phyloP scores from a whole-genome alignment of 805 yeast genomes.

The Ogataea parapolymorpha region DNA sequence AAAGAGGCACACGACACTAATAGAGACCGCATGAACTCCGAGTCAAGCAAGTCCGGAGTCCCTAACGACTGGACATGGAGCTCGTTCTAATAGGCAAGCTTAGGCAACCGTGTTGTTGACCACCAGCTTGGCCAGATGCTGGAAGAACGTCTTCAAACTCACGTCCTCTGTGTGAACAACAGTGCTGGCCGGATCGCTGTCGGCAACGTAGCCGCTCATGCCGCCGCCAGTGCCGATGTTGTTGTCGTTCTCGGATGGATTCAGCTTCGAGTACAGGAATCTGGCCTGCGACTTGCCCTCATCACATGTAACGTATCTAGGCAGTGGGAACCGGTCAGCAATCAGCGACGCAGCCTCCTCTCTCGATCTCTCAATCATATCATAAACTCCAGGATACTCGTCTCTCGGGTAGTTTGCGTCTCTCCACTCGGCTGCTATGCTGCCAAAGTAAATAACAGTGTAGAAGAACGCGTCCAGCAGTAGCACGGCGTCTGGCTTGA shows the following conservation, averaged over 20 bases:
- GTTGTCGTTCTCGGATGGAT: slow-evolving; percentile 77
- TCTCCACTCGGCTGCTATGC: slow-evolving; percentile 94
- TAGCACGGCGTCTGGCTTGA: slow-evolving; percentile 82
- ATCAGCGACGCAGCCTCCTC: slow-evolving; percentile 89
- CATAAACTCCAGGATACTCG: slow-evolving; percentile 85
- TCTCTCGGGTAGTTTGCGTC: slow-evolving; percentile 91
- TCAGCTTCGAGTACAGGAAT: slow-evolving; percentile 89
- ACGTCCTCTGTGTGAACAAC: slow-evolving; percentile 97
- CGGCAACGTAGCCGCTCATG: slow-evolving; percentile 44
- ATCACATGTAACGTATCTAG: slow-evolving; percentile 94
- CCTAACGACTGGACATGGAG: slow-evolving; percentile 54
- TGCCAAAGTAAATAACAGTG: slow-evolving; percentile 92
- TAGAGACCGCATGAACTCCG: slow-evolving; percentile 31
- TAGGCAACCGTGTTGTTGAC: slow-evolving; percentile 42
- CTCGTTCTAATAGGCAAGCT: slow-evolving; percentile 35
- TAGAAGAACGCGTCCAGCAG: slow-evolving; percentile 95
- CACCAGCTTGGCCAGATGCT: slow-evolving; percentile 87
- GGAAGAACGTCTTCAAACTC: slow-evolving; percentile 90
- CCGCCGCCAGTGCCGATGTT: slow-evolving; percentile 45
- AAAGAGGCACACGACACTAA: slow-evolving; percentile 2
- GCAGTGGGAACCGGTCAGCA: slow-evolving; percentile 94
- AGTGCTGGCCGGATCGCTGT: slow-evolving; percentile 46
- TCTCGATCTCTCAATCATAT: slow-evolving; percentile 82
- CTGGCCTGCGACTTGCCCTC: slow-evolving; percentile 99
- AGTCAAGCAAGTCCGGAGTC: slow-evolving; percentile 31